phyloP scores from a whole-genome alignment of 2,329 filamentous ascomycete genomes.

The Alternaria incomplexa region DNA sequence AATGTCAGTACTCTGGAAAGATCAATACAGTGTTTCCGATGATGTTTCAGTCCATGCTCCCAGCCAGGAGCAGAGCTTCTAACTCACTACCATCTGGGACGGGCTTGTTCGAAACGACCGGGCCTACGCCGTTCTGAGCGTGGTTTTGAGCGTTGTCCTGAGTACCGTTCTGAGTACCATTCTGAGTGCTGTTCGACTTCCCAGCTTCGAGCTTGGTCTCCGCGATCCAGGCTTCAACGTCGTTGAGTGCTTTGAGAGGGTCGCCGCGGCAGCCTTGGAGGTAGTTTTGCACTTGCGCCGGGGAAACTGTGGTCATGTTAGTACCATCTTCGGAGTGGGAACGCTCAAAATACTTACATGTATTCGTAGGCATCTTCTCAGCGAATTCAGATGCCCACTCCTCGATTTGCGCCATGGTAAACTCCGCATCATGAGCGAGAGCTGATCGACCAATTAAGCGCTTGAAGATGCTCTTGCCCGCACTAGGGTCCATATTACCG shows the following conservation, averaged over 20 bases:
- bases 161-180: neutral
- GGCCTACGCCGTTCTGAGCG: too few species aligned
- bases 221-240: slow-evolving; percentile 29
- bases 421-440: slow-evolving; percentile 21
- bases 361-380: slow-evolving; percentile 31
- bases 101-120: too few species aligned
- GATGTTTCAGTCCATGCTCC: neutral
- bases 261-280: slow-evolving; percentile 37
- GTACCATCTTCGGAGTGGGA: too few species aligned
- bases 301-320: slow-evolving; percentile 19
- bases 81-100: neutral
- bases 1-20: neutral
- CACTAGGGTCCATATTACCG: slow-evolving; percentile 29
- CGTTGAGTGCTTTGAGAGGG: slow-evolving; percentile 23
- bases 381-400: slow-evolving; percentile 33
- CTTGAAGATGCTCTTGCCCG: slow-evolving; percentile 35
- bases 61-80: neutral
- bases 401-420: slow-evolving; percentile 29
- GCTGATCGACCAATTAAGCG: slow-evolving; percentile 38
- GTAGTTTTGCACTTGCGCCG: slow-evolving; percentile 43
- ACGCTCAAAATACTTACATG: too few species aligned
- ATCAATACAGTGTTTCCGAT: neutral
- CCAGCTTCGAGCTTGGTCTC: slow-evolving; percentile 9
- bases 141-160: neutral
- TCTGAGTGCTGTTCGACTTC: neutral